Base-by-base conservation (phyloP, 371 early-diverging fungal species). In the Syncephalis plumigaleata region DNA sequence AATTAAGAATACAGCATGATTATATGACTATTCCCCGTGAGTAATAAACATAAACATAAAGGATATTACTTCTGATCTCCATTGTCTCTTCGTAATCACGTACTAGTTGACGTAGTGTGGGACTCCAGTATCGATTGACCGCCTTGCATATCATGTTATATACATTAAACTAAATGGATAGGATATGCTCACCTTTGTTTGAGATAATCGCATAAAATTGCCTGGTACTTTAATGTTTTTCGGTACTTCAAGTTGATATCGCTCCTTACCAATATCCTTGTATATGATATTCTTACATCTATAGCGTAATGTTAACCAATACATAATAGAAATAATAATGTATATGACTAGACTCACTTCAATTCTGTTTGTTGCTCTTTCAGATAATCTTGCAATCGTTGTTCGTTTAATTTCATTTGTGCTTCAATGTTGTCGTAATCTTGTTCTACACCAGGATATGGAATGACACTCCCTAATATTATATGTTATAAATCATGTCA, bases 211-310 rank as follows among this genome's bases (percentile, higher is more conserved):
- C 21, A 71, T 63, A 82, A 88, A 99, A 46, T 77, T 65, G 27
- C 50, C 49, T 1, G 97, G 96, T 9, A 90, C 86, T 20, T 75
- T 68, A 37, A 84, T 64, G 37, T 60, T 70, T 39, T 71, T 67
- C 1, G 96, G 85, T 1, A 90, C 73, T 57, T 99, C 98, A 13
- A 98, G 58, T 64, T 91, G 92, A 61, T 85, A 92, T 8, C 87
- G 71, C 55, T 98, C 98, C 59, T 98, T 98, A 21, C 93, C 93
- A 44, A 94, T 58, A 65, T 93, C 79, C 54, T 79, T 84, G 68
- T 84, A 99, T 2, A 47, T 53, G n/a, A 83, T 46, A 31, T 68
- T 64, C 23, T 64, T 51, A 2, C 63, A 65, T 38, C 73, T 72
- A 51, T 8, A 31, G 1, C 37, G 1, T 39, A 11, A 9, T 22